Base-by-base conservation (phyloP, 2,329 filamentous ascomycete genomes). In the Penicillium hesseltinei region DNA sequence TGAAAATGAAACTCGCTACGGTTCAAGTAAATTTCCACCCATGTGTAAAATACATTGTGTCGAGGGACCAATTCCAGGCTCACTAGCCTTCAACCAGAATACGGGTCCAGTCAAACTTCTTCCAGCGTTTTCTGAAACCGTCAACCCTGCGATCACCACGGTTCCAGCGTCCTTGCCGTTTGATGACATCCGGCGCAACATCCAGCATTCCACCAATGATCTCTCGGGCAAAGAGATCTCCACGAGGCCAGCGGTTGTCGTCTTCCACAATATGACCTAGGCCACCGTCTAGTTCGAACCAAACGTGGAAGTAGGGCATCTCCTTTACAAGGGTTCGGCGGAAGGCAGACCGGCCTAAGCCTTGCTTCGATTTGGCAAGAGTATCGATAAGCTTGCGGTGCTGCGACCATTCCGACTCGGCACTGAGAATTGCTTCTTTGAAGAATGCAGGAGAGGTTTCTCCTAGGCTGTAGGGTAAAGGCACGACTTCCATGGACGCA, bases 281-380 rank as follows among this genome's bases (percentile, higher is more conserved):
- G 0, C 94, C 94, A 2, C 94, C 94, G 70, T 99, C 92, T 1
- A 99, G 79, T 51, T 86, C 85, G 71, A 97, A 97, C 92, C 93
- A 99, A 21, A 88, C 93, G 73, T 99, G 94, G 69, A 99, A 99
- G 73, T 99, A 99, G 0, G 95, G 93, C 90, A 95, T 93, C 78
- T 99, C 93, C 77, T 95, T 96, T 13, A 90, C 91, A 59, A 99
- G 80, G 21, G 84, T 88, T 56, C 87, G 83, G 1, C 93, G 83
- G 73, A 99, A 99, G 1, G 94, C 92, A 52, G 83, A 75, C 69
- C 89, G 89, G 0, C 93, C 94, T 60, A 91, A 73, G 0, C 89
- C 90, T 60, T 82, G 71, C 59, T 77, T 79, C 15, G 80, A 83
- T 62, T 79, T 79, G 33, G 74, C 72, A 9, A 84, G 75, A 0